Base-by-base conservation (phyloP, 495 filamentous ascomycete species). In the Collariella sp. region DNA sequence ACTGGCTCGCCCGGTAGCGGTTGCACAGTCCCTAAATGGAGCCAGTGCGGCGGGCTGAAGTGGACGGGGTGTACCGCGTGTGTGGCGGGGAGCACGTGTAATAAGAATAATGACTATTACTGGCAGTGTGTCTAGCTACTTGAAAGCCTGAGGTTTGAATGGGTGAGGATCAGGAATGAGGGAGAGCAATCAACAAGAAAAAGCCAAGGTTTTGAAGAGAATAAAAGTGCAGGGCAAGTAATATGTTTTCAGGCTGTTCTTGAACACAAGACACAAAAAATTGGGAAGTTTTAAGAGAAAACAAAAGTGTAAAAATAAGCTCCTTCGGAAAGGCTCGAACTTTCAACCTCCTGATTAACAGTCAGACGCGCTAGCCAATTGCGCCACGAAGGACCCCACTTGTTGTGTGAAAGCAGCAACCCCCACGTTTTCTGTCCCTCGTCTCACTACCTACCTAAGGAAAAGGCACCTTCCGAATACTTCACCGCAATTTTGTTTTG, bases 41-140 rank as follows among this genome's bases (percentile, higher is more conserved):
- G 58, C 26, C 71, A 73, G 59, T 74, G 71, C 58, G 71, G 71
- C 23, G 71, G 71, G 6, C 53, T 16, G 26, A 64, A 65, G 12
- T 70, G 34, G 31, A 60, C 24, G 1, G 68, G 68, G 7, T 69
- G 65, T 63, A 63, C 61, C 10, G 43, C 38, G 6, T 70, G 68
- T 56, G 61, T 57, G 18, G 34, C 44, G 23, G 61, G 67, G 22
- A 60, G 57, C 34, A 65, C 55, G 6, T 68, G 66, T 62, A 55
- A 16, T 33, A 33, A 36, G 38, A 31, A 24, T 6, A 68, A 68
- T 43, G 57, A 61, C 1, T 67, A 64, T 40, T 68, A 67, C 52
- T 58, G 47, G n/a, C 66, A 68, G 58, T 68, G 66, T 38, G 9
- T 65, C 6, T 64, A 56, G n/a, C n/a, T n/a, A n/a, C n/a, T n/a